Conservation (phyloP, 345 rosid species). For the Mercurialis annua region DNA sequence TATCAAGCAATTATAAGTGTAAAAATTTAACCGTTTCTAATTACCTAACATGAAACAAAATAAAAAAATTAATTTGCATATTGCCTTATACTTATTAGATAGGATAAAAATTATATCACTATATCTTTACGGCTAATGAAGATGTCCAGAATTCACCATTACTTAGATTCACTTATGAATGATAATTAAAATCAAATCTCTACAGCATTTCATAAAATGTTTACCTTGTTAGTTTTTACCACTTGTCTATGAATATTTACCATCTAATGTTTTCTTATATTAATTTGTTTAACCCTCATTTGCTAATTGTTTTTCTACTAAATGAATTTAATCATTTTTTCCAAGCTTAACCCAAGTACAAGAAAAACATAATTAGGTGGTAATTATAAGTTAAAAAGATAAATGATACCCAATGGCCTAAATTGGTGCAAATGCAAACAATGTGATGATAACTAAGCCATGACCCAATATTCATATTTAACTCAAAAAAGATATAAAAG, state of each 20-base stretch:
- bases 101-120: too few relatives aligned
- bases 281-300: background rate
- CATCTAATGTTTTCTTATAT: slow-evolving; percentile 1
- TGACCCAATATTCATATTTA: slow-evolving; percentile 3
- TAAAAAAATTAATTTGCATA: too few relatives aligned
- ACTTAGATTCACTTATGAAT: background rate
- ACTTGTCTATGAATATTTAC: slow-evolving; percentile 1
- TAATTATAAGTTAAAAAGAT: background rate
- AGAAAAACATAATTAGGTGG: slow-evolving; percentile 3
- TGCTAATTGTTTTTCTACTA: background rate
- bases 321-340: slow-evolving; percentile 11
- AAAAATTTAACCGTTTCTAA: too few relatives aligned
- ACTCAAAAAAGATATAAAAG: slow-evolving; percentile 1
- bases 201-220: slow-evolving; percentile 3
- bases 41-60: too few relatives aligned
- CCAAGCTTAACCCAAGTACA: background rate
- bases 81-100: too few relatives aligned
- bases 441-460: background rate
- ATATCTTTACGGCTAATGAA: too few relatives aligned
- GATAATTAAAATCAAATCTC: slow-evolving; percentile 9
- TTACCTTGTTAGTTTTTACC: slow-evolving; percentile 3
- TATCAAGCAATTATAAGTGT: too few relatives aligned
- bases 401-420: slow-evolving; percentile 7
- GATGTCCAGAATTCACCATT: background rate
- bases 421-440: background rate